Base-by-base conservation (phyloP, 108 stramenopile genomes). In the Aurantiochytrium sp. region DNA sequence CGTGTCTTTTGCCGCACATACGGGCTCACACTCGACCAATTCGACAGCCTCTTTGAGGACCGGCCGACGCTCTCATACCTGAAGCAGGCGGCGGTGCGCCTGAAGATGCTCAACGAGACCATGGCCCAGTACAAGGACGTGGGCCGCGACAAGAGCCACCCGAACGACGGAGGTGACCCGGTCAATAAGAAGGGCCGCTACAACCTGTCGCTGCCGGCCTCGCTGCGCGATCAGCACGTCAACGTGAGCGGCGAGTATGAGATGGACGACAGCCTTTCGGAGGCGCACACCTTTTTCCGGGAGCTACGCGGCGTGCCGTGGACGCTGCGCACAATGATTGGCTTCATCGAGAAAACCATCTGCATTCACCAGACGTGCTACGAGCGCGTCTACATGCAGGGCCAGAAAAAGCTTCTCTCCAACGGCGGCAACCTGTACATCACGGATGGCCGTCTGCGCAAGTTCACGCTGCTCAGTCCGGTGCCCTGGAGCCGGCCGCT, bases 401-500 rank as follows among this genome's bases (percentile, higher is more conserved):
- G 69, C 37, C 37, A 81, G 10, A 39, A 30, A 22, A 81, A 81
- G 42, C 69, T 81, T 39, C 36, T 81, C 4, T 81, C 69, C 21
- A 81, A 81, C 22, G 69, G 69, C 21, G 69, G 37, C 22, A 81
- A 81, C 42, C 41, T 81, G 24, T 81, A 81, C 69, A 81, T 81
- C 69, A 81, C 69, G 5, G 69, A 81, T 37, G 69, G 69, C 27
- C 69, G 42, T 8, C n/a, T 45, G 27, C 69, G 69, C n/a, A 81
- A 39, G 24, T 81, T 81, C 42, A 81, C 69, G n/a, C 42, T 81
- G 19, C 1, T 45, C 19, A 81, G 69, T 22, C 69, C 69, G 4
- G 69, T 81, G 22, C 69, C 69, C 17, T 81, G 69, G 69, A 81
- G 69, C 42, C 69, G 69, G 4, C 69, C 69, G 8, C 69, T 81